phyloP scores from a whole-genome alignment of 2,329 filamentous ascomycete genomes.

The Pestalotiopsis sp. region DNA sequence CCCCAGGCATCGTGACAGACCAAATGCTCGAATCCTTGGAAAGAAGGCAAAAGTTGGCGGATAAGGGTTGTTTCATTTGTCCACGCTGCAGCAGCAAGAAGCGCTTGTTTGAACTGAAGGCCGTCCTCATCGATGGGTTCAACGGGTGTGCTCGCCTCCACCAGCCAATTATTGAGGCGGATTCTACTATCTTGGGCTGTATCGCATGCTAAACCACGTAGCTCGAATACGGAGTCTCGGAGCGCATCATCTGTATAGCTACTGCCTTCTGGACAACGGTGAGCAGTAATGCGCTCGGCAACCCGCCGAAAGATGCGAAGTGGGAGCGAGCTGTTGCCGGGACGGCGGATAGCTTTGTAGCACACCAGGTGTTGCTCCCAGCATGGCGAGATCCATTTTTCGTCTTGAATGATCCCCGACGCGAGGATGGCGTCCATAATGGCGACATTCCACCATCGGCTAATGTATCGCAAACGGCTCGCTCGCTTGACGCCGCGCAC shows the following conservation, averaged over 20 bases:
- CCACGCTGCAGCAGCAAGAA: no score
- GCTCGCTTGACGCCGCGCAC: constrained; percentile 1
- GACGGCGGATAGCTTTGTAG: background rate
- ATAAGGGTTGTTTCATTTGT: no score
- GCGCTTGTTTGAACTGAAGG: no score
- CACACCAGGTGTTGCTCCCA: background rate
- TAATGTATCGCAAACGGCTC: background rate
- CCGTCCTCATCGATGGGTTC: no score
- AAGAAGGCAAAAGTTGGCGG: no score
- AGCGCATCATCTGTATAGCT: background rate
- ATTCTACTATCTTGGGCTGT: no score
- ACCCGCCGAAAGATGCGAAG: background rate
- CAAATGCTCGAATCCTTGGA: no score
- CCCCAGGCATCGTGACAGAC: no score
- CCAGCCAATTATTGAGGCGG: no score
- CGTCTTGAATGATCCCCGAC: background rate
- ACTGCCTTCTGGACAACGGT: background rate
- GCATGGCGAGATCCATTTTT: background rate
- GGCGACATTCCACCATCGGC: background rate
- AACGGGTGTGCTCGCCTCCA: no score
- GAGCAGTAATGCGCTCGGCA: background rate
- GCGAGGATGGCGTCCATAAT: constrained; percentile 2
- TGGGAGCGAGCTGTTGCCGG: background rate
- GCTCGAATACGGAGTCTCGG: no score
- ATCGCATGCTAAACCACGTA: no score